Conservation (phyloP, 2,329 filamentous ascomycete genomes). For the Aureobasidium sp. region DNA sequence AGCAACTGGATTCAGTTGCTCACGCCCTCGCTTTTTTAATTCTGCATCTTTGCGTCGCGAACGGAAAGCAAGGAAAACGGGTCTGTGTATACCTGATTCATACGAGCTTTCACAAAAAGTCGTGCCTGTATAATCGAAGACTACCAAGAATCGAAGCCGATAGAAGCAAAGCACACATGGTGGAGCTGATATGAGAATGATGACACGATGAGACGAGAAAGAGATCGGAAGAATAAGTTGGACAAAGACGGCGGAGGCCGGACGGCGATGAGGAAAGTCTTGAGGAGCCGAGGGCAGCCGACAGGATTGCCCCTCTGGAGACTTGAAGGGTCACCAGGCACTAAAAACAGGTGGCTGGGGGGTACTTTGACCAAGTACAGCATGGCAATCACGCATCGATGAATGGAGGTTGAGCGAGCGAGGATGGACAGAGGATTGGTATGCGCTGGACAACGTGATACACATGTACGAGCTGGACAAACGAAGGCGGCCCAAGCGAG, state of each 20-base stretch:
- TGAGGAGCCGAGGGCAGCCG: conserved; percentile 8
- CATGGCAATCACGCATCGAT: neutral
- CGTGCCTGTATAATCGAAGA: neutral
- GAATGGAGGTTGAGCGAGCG: neutral
- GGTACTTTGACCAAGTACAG: neutral
- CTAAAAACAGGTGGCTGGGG: conserved; percentile 7
- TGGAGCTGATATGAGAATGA: neutral
- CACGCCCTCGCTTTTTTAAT: too few relatives aligned
- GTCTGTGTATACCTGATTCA: neutral
- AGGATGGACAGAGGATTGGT: neutral
- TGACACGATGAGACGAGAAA: neutral
- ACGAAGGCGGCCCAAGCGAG: neutral
- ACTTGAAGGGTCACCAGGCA: neutral
- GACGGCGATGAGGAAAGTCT: neutral
- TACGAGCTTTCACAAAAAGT: neutral
- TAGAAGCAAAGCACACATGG: neutral
- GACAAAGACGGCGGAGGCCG: neutral
- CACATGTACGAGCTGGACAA: neutral
- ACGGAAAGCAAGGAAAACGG: too few relatives aligned
- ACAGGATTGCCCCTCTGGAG: neutral
- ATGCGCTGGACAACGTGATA: neutral
- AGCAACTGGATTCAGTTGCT: too few relatives aligned
- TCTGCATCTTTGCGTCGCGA: too few relatives aligned
- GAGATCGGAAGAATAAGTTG: neutral
- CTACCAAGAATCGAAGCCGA: neutral